Base-by-base conservation (phyloP, 805 yeast genomes). In the Wickerhamiella lipophila region DNA sequence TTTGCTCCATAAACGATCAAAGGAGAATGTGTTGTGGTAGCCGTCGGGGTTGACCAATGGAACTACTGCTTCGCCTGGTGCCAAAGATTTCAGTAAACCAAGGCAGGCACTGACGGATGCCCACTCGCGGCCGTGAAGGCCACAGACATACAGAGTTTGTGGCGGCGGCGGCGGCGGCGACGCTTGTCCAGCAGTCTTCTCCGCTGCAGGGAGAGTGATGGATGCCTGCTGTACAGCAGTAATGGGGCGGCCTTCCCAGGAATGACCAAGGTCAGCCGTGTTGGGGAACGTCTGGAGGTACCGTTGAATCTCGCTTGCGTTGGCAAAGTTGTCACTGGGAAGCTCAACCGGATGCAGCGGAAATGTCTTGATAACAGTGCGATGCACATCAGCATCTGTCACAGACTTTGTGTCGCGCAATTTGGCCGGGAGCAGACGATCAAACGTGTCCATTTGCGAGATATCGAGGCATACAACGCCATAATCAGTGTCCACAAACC, bases 21-120 rank as follows among this genome's bases (percentile, higher is more conserved):
- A 59, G 1, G 69, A 71, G 95, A 96, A 87, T 1, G 94, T 71
- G 61, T 82, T 81, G 12, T 71, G 83, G 61, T 87, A 87, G 0
- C 96, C 96, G 64, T 87, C 96, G 1, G 95, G 95, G 59, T 87
- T 87, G 63, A 79, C 74, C 11, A 85, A 83, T 0, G 96, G 96
- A 26, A 86, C 71, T 54, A 87, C 78, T 29, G 83, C 62, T 56
- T 83, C 82, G 58, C 85, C 89, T 50, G 44, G 43, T 11, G 12
- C 30, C 22, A 32, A 21, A 22, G 22, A 16, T 8, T 43, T 46
- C 8, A 25, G 25, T 13, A 47, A 34, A 11, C 27, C 44, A 19
- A 84, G 74, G 0, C 77, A 79, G 0, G 89, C 71, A 2, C 87
- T 75, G 2, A 79, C 77, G 32, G 87, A 75, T 23, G 85, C 72